Evolutionary conservation across 306 rosid genomes (phyloP).

Genomic region (Ormosia emarginata): DNA sequence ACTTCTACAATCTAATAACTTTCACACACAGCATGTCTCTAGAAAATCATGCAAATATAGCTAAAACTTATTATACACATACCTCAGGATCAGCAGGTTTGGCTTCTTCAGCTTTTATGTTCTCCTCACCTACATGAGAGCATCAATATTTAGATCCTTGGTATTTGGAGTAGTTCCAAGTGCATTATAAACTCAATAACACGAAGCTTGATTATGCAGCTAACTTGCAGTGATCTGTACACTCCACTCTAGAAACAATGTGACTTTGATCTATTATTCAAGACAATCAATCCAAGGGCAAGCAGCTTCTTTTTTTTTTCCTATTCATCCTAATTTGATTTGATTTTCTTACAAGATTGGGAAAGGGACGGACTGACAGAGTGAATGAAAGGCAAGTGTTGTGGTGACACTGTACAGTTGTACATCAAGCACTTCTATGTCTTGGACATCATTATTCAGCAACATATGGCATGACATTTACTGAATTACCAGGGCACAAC

Average conservation of each 20-base stretch:
- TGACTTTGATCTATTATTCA: neutral
- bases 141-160: neutral
- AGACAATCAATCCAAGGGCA: neutral
- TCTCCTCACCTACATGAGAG: constrained; percentile 73
- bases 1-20: neutral
- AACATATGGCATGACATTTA: neutral
- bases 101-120: constrained; percentile 65
- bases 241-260: neutral
- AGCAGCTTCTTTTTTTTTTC: neutral
- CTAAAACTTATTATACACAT: constrained; percentile 6
- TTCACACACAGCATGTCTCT: neutral
- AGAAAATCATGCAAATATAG: neutral
- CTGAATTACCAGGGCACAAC: neutral
- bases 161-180: neutral
- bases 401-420: neutral
- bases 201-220: constrained; percentile 10
- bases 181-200: neutral
- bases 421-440: constrained; percentile 8
- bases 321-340: constrained; percentile 1
- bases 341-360: constrained; percentile 13
- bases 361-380: neutral
- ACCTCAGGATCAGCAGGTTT: constrained; percentile 71
- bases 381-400: neutral
- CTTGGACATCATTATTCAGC: constrained; percentile 3
- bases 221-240: neutral